Evolutionary conservation across 257 asterid genomes (phyloP).

Genomic region (Rubia yunnanensis): DNA sequence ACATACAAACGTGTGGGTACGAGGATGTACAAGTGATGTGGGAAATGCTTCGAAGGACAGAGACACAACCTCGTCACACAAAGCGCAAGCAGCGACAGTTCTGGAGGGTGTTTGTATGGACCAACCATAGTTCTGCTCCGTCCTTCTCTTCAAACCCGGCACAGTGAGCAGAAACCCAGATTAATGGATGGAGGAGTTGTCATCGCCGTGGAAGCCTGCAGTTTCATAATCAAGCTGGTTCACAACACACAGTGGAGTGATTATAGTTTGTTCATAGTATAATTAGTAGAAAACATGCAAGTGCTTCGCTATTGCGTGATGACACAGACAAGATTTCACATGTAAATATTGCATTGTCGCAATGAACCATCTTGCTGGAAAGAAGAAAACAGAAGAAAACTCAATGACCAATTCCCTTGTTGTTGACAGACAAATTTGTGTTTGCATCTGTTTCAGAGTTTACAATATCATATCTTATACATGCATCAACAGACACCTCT

Average conservation of each 20-base stretch:
- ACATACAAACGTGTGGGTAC: constrained; percentile 88
- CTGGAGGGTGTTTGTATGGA: constrained; percentile 47
- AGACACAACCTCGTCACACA: constrained; percentile 32
- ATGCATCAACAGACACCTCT: too few relatives aligned
- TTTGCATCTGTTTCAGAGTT: not conserved
- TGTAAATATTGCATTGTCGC: constrained; percentile 19
- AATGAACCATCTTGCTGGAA: constrained; percentile 11
- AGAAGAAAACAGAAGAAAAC: constrained; percentile 8
- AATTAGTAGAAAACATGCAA: constrained; percentile 7
- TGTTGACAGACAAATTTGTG: not conserved
- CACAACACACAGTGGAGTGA: constrained; percentile 2
- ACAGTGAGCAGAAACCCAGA: constrained; percentile 15
- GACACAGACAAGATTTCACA: constrained; percentile 7
- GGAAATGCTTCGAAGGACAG: constrained; percentile 77
- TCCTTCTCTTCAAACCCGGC: constrained; percentile 32
- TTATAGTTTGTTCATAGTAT: constrained; percentile 8
- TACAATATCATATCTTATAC: not conserved
- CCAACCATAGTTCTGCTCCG: constrained; percentile 25
- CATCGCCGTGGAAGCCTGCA: constrained; percentile 16
- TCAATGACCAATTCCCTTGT: constrained; percentile 4
- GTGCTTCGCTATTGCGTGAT: constrained; percentile 7
- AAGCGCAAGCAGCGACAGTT: constrained; percentile 46
- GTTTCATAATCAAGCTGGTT: constrained; percentile 4
- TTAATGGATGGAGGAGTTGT: constrained; percentile 21
- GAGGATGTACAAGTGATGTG: constrained; percentile 96